Conservation (phyloP, 768 basidiomycete species). For the Suillus subalutaceus region DNA sequence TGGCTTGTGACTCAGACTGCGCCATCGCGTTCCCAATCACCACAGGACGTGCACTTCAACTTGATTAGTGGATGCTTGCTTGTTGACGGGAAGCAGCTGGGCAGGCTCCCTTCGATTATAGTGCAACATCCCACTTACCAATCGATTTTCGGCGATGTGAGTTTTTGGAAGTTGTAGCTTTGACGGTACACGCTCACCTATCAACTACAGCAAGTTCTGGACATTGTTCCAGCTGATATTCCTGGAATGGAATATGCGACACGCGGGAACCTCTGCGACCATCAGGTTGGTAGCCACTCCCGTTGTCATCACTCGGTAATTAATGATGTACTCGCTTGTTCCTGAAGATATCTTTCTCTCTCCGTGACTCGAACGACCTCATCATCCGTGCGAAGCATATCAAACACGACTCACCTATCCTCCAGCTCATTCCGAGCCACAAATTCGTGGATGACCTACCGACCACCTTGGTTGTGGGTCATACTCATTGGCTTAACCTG, state of each 20-base stretch:
- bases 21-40: background rate
- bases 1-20: constrained; percentile 29
- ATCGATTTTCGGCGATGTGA: constrained; percentile 25
- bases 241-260: constrained; percentile 31
- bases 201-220: constrained; percentile 22
- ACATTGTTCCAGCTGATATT: constrained; percentile 27
- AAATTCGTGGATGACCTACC: constrained; percentile 31
- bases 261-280: constrained; percentile 14
- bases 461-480: constrained; percentile 20
- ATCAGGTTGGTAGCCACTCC: too few relatives aligned
- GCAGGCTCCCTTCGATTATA: constrained; percentile 25
- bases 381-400: constrained; percentile 20
- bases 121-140: constrained; percentile 23
- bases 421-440: constrained; percentile 29
- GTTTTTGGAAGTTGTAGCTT: background rate
- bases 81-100: constrained; percentile 30
- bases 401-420: background rate
- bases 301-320: background rate
- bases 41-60: constrained; percentile 30
- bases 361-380: constrained; percentile 18
- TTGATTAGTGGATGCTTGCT: constrained; percentile 29
- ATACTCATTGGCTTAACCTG: constrained; percentile 37
- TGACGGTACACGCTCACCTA: constrained; percentile 2
- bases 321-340: background rate
- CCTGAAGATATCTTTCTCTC: constrained; percentile 28